Base-by-base conservation (phyloP, 169 alveolate genomes). In the Theileria luwenshuni region DNA sequence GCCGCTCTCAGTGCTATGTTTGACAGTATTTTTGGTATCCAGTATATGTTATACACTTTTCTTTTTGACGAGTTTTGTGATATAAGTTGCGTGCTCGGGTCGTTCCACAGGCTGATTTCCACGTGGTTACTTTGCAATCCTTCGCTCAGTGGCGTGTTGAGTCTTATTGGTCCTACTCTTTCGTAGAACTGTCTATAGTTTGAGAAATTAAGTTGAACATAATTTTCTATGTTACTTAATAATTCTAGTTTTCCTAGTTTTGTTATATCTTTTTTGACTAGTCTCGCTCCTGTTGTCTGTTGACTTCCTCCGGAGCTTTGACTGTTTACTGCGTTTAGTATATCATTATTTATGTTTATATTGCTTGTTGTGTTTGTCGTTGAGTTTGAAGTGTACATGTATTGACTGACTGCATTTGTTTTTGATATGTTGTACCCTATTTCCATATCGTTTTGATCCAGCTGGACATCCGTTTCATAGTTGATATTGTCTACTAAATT, bases 11-110 rank as follows among this genome's bases (percentile, higher is more conserved):
- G 86, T 2, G 92, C 91, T 23, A 74, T 52, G 61, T 76, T 81
- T 42, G 86, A 75, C 67, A 56, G 68, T 48, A 47, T 64, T 42
- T 92, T 73, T 0, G 91, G 83, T 41, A 91, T 76, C 95, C 95
- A 91, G 56, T 52, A 79, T 30, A 93, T 92, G 64, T 91, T 88
- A 67, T 91, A 92, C 30, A 91, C 95, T 32, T 77, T 86, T 30
- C 95, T 76, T 74, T 86, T 91, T 56, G 94, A 84, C 41, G 94
- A 90, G 52, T 91, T 91, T 51, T 91, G 95, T 15, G 93, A 83
- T 12, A 91, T 90, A n/a, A 91, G 80, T 17, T 71, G 73, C 10
- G 92, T 85, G 12, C 63, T 73, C 42, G 59, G 64, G 52, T 86
- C 83, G 21, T 85, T 83, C 92, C 95, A 74, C 19, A 80, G 83